Conservation (phyloP, 257 asterid genomes). For the Ligustrum vulgare region DNA sequence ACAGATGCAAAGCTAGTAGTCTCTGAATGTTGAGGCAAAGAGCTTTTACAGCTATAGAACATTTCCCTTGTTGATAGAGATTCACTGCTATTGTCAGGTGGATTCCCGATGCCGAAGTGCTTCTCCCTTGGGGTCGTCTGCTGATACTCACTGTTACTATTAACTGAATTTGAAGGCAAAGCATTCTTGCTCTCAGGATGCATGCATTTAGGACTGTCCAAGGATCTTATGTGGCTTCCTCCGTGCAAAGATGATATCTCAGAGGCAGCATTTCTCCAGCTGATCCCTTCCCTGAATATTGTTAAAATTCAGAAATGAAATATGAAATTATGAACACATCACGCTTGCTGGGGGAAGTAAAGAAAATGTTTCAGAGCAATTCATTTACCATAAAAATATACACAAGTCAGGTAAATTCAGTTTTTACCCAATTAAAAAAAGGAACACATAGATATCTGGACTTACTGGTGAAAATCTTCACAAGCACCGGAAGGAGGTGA, state of each 20-base stretch:
- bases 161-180: constrained; percentile 22
- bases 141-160: constrained; percentile 26
- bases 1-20: constrained; percentile 36
- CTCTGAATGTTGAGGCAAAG: constrained; percentile 28
- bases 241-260: constrained; percentile 32
- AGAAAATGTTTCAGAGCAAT: background rate
- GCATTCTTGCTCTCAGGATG: constrained; percentile 28
- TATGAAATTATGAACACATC: background rate
- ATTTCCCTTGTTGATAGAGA: constrained; percentile 26
- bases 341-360: background rate
- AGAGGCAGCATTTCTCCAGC: constrained; percentile 43
- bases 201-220: background rate
- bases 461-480: constrained; percentile 40
- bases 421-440: background rate
- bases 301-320: constrained; percentile 7
- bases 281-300: constrained; percentile 56
- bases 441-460: background rate
- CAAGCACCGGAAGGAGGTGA: constrained; percentile 24
- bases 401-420: background rate
- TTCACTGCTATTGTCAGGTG: constrained; percentile 28
- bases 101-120: constrained; percentile 26
- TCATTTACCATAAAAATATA: background rate
- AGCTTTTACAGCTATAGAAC: constrained; percentile 17
- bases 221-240: constrained; percentile 25
- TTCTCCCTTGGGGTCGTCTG: constrained; percentile 19